phyloP scores from a whole-genome alignment of 116 monocot genomes.

The Dioscorea cayenensis region DNA sequence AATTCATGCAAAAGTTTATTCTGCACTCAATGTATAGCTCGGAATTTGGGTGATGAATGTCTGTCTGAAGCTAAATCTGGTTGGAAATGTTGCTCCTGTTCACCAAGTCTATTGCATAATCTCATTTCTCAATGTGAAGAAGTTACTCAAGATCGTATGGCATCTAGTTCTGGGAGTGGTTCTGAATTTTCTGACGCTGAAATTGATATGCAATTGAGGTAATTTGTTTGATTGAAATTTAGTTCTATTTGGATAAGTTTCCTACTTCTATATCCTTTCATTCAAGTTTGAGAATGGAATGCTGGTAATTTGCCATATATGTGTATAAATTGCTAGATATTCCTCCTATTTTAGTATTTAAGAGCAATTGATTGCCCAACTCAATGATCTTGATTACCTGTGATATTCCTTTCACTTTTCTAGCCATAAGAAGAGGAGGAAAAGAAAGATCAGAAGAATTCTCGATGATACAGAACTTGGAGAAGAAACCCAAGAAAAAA shows the following conservation, averaged over 20 bases:
- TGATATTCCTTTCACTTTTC: constrained; percentile 4
- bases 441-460: constrained; percentile 84
- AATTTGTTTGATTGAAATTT: constrained; percentile 1
- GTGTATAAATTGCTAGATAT: too few species aligned
- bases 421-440: constrained; percentile 47
- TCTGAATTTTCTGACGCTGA: constrained; percentile 45
- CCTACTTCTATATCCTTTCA: neutral
- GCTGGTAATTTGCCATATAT: neutral
- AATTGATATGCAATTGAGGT: constrained; percentile 35
- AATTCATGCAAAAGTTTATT: constrained; percentile 58
- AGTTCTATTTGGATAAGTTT: neutral
- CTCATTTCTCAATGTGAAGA: constrained; percentile 55
- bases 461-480: constrained; percentile 93
- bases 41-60: constrained; percentile 66
- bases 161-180: constrained; percentile 44
- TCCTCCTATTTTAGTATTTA: neutral
- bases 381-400: neutral
- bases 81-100: constrained; percentile 83
- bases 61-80: constrained; percentile 33
- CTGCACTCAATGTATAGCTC: constrained; percentile 60
- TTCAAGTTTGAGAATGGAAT: neutral
- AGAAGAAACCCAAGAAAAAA: constrained; percentile 85
- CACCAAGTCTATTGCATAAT: constrained; percentile 44
- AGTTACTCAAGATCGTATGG: constrained; percentile 22
- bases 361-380: neutral